Base-by-base conservation (phyloP, 1,139 yeast genomes). In the Geotrichum reessii region DNA sequence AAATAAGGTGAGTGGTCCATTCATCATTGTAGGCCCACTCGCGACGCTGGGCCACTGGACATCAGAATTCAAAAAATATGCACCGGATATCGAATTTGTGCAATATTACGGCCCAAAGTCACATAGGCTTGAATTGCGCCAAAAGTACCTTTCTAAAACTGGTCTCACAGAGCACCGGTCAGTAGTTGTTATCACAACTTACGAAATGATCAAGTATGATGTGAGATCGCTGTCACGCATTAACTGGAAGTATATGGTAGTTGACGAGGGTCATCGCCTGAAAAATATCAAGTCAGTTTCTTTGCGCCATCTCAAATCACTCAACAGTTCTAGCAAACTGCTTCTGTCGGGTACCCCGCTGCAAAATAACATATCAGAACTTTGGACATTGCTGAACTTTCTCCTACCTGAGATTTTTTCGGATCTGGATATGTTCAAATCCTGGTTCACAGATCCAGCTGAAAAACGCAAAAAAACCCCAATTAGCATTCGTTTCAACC, bases 11-110 rank as follows among this genome's bases (percentile, higher is more conserved):
- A 92, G 99, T 98, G 99, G 99, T 0, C 99, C 99, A 0, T 99
- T 93, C 76, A 76, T 95, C 58, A 92, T 95, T 72, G 84, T 95
- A 62, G 99, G 93, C 3, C 99, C 99, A 1, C 93, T 99, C 0
- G 90, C 97, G 17, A 99, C 95, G 14, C 85, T 95, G 86, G 82
- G 95, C 59, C 95, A 95, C 71, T 95, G 99, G 99, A 99, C 93
- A 71, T 91, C 92, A 97, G 99, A 95, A 71, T 92, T 95, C 75
- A 95, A 93, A 69, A 84, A 96, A 66, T 95, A 93, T 77, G 98
- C 98, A 0, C 99, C 99, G 0, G 99, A 99, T 0, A 87, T 95
- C 71, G 92, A 93, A 71, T 95, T 93, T 1, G 71, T 93, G 71
- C 93, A 98, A 0, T 95, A 95, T 71, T 95, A 93, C 69, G 99